Evolutionary conservation across 352 stramenopile genomes (phyloP), one percentile per base, ranked within the genome.

Genomic region (Lagenidium sp.): DNA sequence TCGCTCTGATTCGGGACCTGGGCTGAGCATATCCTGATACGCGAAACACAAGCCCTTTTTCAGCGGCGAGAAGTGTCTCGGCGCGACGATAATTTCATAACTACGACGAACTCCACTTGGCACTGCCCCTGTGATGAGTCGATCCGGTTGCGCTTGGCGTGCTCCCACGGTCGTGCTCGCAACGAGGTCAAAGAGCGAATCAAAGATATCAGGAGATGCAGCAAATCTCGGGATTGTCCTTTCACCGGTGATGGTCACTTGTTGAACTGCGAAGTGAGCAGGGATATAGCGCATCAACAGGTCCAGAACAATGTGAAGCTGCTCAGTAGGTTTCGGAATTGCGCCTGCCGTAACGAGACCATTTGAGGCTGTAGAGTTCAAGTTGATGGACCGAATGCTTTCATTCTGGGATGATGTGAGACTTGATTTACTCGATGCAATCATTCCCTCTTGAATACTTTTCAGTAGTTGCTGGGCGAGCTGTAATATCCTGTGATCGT

Each of bases 21-120:
- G 58, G 45, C 2, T 59, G 53, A 3, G 73, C 60, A 94, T 69
- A 2, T 79, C 56, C 3, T 75, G 43, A 23, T 89, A 88, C 2
- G 41, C 49, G 34, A 84, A 73, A 0, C 53, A 64, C n/a, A 82
- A n/a, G 0, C 76, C 72, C 47, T 74, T 84, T 20, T 49, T 62
- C 5, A 82, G 55, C 23, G 34, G 44, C 7, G 77, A 84, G 31
- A 96, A 82, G 3, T 66, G 51, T 6, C 57, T 63, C 0, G 82
- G 78, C 2, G 42, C 30, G 4, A 50, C 46, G 20, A 96, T 79
- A 7, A 95, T 49, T 49, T 96, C 86, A 50, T 76, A 84, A 25
- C 75, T 87, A 36, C 75, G 44, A 34, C 72, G 47, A n/a, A n/a
- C n/a, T n/a, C n/a, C n/a, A n/a, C n/a, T n/a, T n/a, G n/a, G n/a